phyloP scores from a whole-genome alignment of 163 green algal species.

The Picocystis sp. region DNA sequence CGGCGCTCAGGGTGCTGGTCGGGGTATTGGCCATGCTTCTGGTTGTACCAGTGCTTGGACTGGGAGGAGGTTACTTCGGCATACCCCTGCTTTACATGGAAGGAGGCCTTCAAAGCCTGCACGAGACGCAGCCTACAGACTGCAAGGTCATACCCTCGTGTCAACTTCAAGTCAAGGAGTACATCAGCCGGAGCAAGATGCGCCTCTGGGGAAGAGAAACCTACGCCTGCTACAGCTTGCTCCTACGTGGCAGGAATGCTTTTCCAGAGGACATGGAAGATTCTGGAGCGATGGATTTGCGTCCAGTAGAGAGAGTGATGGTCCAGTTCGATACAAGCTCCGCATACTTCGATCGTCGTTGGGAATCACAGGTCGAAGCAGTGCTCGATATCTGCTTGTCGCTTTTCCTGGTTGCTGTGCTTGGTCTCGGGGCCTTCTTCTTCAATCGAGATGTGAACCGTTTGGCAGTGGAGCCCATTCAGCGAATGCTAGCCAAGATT shows the following conservation, averaged over 20 bases:
- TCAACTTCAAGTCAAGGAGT: slow-evolving; percentile 22
- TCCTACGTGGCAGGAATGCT: too few species aligned
- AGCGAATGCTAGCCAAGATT: slow-evolving; percentile 75
- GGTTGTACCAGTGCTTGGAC: slow-evolving; percentile 64
- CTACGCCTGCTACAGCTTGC: too few species aligned
- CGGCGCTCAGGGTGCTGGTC: slow-evolving; percentile 38
- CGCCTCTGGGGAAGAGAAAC: too few species aligned
- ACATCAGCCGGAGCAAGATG: slow-evolving; percentile 1
- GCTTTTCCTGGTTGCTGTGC: slow-evolving; percentile 60
- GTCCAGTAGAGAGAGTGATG: too few species aligned
- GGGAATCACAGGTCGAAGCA: slow-evolving; percentile 28
- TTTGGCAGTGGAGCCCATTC: slow-evolving; percentile 75
- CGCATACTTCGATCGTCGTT: too few species aligned
- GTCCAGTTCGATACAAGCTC: too few species aligned
- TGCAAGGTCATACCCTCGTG: slow-evolving; percentile 4
- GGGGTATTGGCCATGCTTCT: slow-evolving; percentile 66
- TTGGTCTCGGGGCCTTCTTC: slow-evolving; percentile 48
- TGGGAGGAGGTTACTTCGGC: slow-evolving; percentile 42
- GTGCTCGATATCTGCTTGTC: slow-evolving; percentile 61
- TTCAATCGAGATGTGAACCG: slow-evolving; percentile 62
- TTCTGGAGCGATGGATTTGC: too few species aligned
- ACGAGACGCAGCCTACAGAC: neutral
- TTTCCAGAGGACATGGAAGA: too few species aligned
- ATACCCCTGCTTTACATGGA: slow-evolving; percentile 21
- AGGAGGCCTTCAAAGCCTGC: slow-evolving; percentile 12